These are phyloP conservation scores for Coniferiporia weirii DNA, from an alignment of 1,284 basidiomycete species.

Conservation along the genomic window DNA sequence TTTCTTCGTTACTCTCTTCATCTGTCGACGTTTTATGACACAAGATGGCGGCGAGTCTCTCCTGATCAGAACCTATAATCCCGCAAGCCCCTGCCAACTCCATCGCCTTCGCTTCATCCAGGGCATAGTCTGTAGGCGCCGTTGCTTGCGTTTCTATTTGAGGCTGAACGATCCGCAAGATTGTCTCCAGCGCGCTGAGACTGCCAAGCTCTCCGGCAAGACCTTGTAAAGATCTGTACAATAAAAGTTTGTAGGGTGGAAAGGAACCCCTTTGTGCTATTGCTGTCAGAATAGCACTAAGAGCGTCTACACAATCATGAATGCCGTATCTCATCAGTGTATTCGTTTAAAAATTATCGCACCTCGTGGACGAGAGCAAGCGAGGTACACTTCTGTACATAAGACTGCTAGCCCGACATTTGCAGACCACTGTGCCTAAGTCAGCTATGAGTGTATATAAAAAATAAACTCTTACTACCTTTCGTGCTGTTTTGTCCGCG, in stretches of 20 bases:
- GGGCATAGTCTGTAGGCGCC: background rate
- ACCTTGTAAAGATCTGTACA: background rate
- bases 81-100: constrained; percentile 1
- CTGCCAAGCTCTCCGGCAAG: background rate
- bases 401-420: constrained; percentile 7
- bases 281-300: constrained; percentile 7
- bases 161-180: background rate
- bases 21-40: background rate
- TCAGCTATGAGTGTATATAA: background rate
- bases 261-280: constrained; percentile 6
- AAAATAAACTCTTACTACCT: background rate
- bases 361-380: constrained; percentile 6
- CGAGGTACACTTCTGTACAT: constrained; percentile 9
- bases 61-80: constrained; percentile 2
- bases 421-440: constrained; percentile 1
- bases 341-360: background rate
- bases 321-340: background rate
- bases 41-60: constrained; percentile 2
- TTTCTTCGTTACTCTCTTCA: background rate
- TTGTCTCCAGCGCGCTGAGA: background rate
- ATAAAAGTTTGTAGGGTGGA: background rate
- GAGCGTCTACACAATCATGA: constrained; percentile 3
- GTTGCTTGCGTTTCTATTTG: background rate
- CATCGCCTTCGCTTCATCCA: background rate
- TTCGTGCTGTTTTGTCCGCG: constrained; percentile 11